A percentile compares a stretch with the other conserved stretches of the same genome.
Conservation (phyloP, 805 yeast species). For the Blastobotrys peoriensis region DNA sequence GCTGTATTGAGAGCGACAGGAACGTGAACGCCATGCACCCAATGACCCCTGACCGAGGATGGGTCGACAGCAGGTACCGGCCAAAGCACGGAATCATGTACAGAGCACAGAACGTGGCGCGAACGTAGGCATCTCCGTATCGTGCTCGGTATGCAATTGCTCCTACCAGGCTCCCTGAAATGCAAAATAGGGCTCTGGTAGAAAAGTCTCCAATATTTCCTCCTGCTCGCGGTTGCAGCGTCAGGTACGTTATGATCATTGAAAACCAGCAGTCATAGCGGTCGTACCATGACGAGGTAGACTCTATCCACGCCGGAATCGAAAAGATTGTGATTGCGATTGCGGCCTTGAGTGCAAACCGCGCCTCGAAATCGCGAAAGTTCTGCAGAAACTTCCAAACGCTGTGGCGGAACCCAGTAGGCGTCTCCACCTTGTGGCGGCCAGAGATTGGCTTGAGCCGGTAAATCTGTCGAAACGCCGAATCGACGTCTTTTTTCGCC, state of each 20-base stretch:
- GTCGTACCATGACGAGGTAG: slow-evolving; percentile 38
- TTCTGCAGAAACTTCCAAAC: slow-evolving; percentile 35
- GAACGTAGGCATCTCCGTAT: slow-evolving; percentile 35
- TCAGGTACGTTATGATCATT: slow-evolving; percentile 33
- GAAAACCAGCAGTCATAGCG: slow-evolving; percentile 41
- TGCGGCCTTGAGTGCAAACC: slow-evolving; percentile 40
- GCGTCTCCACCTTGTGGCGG: background rate
- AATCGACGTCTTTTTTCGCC: slow-evolving; percentile 40
- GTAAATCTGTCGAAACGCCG: slow-evolving; percentile 40
- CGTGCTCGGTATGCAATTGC: slow-evolving; percentile 40
- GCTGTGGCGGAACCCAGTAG: slow-evolving; percentile 27
- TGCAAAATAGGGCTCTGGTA: slow-evolving; percentile 32
- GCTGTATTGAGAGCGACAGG: slow-evolving; percentile 31
- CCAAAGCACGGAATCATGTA: slow-evolving; percentile 31
- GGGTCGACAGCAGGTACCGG: slow-evolving; percentile 33
- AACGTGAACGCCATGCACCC: slow-evolving; percentile 38
- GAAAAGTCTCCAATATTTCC: slow-evolving; percentile 25
- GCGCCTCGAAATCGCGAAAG: slow-evolving; percentile 35
- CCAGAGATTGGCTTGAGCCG: slow-evolving; percentile 25
- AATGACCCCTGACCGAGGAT: slow-evolving; percentile 40
- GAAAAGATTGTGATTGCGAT: slow-evolving; percentile 34
- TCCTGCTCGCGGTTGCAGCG: slow-evolving; percentile 36
- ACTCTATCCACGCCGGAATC: slow-evolving; percentile 40
- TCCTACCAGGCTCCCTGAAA: slow-evolving; percentile 43
- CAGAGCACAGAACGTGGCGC: slow-evolving; percentile 37